Conservation (phyloP, 768 basidiomycete genomes). For the Hericium rajendrae region DNA sequence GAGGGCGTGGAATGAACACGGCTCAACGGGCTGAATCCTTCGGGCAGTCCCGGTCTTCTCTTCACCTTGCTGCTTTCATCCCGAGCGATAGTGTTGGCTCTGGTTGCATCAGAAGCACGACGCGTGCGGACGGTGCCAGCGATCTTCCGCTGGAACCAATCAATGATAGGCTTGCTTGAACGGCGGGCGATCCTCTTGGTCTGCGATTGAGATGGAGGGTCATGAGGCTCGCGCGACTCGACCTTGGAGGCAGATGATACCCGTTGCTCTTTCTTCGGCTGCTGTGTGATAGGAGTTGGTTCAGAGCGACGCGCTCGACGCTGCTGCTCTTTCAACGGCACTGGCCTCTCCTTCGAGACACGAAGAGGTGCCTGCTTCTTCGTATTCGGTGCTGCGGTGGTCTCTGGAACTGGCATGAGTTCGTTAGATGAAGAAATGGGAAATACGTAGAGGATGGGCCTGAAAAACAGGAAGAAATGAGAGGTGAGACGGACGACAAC, state of each 20-base stretch:
- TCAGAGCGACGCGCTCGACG: background rate
- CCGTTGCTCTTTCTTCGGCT: conserved; percentile 6
- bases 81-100: conserved; percentile 4
- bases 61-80: conserved; percentile 7
- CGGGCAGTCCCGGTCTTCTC: conserved; percentile 11
- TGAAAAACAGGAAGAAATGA: background rate
- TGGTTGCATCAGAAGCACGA: conserved; percentile 30
- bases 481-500: background rate
- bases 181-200: conserved; percentile 58
- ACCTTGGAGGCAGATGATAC: background rate
- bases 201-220: conserved; percentile 25
- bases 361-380: background rate
- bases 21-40: conserved; percentile 8
- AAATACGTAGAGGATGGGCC: background rate
- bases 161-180: conserved; percentile 78
- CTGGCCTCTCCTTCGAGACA: conserved; percentile 1
- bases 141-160: conserved; percentile 85
- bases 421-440: background rate
- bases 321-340: background rate
- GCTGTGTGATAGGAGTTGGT: background rate
- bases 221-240: conserved; percentile 14
- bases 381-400: background rate
- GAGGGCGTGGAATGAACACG: conserved; percentile 15
- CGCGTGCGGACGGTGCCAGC: conserved; percentile 56
- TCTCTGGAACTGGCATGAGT: background rate